Percentiles rank a stretch among this genome's conserved stretches.
Evolutionary conservation across 225 moss, liverwort and hornwort genomes (phyloP).

Genomic region (Polytrichum commune): DNA sequence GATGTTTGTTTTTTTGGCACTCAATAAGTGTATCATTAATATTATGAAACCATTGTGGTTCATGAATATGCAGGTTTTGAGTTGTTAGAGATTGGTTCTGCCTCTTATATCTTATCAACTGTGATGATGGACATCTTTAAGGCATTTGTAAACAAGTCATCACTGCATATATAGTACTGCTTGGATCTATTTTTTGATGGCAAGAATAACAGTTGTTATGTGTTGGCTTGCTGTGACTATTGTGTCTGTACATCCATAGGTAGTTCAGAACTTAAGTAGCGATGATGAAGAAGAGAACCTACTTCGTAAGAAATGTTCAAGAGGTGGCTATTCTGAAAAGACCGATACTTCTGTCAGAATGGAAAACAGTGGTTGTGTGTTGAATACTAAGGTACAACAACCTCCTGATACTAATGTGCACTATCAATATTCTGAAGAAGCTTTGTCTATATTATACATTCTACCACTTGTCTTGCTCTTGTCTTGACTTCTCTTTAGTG

Average conservation of each 20-base stretch:
- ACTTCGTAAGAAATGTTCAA: constrained; percentile 7
- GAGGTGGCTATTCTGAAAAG: constrained; percentile 10
- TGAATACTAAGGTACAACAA: constrained; percentile 23
- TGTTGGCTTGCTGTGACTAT: too few relatives aligned
- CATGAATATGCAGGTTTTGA: too few relatives aligned
- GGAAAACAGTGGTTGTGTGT: constrained; percentile 1
- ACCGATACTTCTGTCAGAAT: neutral
- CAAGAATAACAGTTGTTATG: too few relatives aligned
- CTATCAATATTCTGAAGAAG: constrained; percentile 3
- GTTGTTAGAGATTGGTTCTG: neutral
- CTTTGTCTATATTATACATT: too few relatives aligned
- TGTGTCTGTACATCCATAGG: constrained; percentile 14
- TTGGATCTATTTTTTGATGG: too few relatives aligned
- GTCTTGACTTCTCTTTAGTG: too few relatives aligned
- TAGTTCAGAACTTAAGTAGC: constrained; percentile 18
- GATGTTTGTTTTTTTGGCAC: too few relatives aligned
- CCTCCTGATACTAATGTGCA: constrained; percentile 4
- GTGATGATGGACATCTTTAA: neutral
- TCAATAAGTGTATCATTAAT: too few relatives aligned
- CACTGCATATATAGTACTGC: neutral
- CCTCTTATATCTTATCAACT: neutral
- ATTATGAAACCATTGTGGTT: too few relatives aligned
- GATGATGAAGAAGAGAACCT: constrained; percentile 14
- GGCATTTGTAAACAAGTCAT: neutral
- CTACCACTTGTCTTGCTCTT: too few relatives aligned